Base-by-base conservation (phyloP, 495 filamentous ascomycete genomes). In the Antarctomyces pellizariae region DNA sequence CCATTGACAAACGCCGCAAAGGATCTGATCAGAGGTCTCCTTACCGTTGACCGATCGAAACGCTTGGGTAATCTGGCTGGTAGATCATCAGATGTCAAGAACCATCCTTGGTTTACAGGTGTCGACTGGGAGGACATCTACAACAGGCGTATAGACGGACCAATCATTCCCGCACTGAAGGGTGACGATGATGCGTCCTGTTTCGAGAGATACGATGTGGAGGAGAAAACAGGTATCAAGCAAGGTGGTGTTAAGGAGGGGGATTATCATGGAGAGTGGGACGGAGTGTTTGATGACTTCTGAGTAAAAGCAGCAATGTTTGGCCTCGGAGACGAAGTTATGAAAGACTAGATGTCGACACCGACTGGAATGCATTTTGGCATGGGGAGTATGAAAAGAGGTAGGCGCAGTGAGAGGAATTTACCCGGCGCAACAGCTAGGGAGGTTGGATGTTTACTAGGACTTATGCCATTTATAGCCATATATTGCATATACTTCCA, bases 61-160 rank as follows among this genome's bases (percentile, higher is more conserved):
- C 69, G 86, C 24, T 55, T 97, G 10, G 86, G 86, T 22, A 77
- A 93, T 45, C 79, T 93, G 32, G 66, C 66, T 26, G 80, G 79
- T 28, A 80, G 86, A 26, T 72, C 79, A 7, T 58, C 57, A 13
- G 58, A 70, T 30, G 83, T 97, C 30, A 92, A 89, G 47, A 47
- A 57, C 2, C 86, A 97, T 37, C 68, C 77, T 2, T 97, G 90
- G 49, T 97, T 95, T 49, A 39, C 56, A 30, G 61, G 62, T 17
- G 65, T 93, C 28, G 61, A 79, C 37, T 97, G 86, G 86, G 68
- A 91, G 20, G 73, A 73, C 20, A 49, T 93, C 13, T 79, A 75
- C 32, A 50, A 71, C 33, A 58, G 63, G 12, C 61, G 64, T 22
- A 50, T 68, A 30, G 59, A 71, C 30, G 82, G 82, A 0, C 84